Base-by-base conservation (phyloP, 2,329 filamentous ascomycete species). In the Arachnopeziza araneosa region DNA sequence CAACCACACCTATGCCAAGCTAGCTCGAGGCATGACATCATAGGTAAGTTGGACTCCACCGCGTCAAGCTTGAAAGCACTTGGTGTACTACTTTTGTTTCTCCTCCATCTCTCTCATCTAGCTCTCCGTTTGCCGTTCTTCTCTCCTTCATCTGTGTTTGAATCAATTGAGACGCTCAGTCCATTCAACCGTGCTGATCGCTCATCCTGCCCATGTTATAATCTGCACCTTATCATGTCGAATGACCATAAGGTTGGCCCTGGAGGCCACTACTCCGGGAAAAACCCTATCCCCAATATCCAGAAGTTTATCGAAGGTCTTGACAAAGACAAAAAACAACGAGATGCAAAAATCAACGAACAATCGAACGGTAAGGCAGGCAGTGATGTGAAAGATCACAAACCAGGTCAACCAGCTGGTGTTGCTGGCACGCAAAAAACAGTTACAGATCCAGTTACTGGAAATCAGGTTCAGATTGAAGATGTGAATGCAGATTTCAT, bases 401-500 rank as follows among this genome's bases (percentile, higher is more conserved):
- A 75, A 30, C 72, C 75, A 55, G 62, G 63, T 17, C 69, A 76
- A 0, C 64, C 71, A 9, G 67, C 59, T 52, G 67, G 64, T 30
- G 60, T 75, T 19, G 75, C 75, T 54, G 76, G 75, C 19, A 76
- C 77, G 12, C 76, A 81, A 63, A 82, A 86, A 66, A 77, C 71
- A 2, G 93, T 96, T 52, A 91, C 89, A 0, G 93, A 98, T 72
- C 93, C 93, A 0, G 90, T 91, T 0, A 97, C 93, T 0, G 92
- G 92, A 22, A 89, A 86, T 56, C 82, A 96, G 65, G 89, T 97
- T 22, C 83, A 89, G 64, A 96, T 98, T 64, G 89, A 92, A 66
- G 90, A 96, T 75, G 86, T 89, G 22, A 84, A 90, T 68, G 80
- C 87, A 57, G 81, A 87, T 52, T 85, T 88, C 68, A 82, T 90